phyloP scores from a whole-genome alignment of 2,329 filamentous ascomycete species.

The Pseudocercospora vitis region DNA sequence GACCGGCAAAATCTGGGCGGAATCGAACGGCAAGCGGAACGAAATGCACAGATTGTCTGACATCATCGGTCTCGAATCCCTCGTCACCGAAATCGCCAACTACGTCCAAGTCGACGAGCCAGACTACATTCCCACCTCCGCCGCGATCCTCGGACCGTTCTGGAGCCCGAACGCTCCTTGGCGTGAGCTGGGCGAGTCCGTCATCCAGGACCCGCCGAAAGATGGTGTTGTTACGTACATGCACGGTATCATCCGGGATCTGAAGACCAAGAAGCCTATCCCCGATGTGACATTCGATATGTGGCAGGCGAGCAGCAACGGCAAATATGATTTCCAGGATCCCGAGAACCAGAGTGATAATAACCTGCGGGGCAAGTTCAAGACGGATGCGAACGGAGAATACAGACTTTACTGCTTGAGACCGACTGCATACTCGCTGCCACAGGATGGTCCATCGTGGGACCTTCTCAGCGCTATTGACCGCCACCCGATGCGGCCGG shows the following conservation, averaged over 20 bases:
- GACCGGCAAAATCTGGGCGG: constrained; percentile 8
- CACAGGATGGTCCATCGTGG: constrained; percentile 61
- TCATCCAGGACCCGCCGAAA: constrained; percentile 63
- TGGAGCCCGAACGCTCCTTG: constrained; percentile 72
- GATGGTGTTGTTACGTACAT: constrained; percentile 63
- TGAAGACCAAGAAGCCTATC: constrained; percentile 65
- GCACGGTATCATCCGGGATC: constrained; percentile 67
- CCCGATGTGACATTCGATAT: constrained; percentile 70
- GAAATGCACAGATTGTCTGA: constrained; percentile 73
- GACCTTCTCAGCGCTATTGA: constrained; percentile 56
- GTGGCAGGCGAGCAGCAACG: constrained; percentile 75
- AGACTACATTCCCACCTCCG: constrained; percentile 66
- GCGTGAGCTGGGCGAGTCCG: constrained; percentile 64
- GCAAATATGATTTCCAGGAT: constrained; percentile 70
- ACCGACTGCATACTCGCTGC: constrained; percentile 71
- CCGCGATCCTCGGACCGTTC: constrained; percentile 74
- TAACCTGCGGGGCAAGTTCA: constrained; percentile 76
- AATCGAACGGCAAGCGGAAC: constrained; percentile 54
- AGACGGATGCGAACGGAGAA: constrained; percentile 66
- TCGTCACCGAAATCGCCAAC: constrained; percentile 67
- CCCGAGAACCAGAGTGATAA: constrained; percentile 68
- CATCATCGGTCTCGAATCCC: constrained; percentile 70
- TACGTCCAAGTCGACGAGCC: constrained; percentile 61
- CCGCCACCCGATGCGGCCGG: constrained; percentile 61
- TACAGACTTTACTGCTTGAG: constrained; percentile 74